phyloP scores from a whole-genome alignment of 2,329 filamentous ascomycete species.

The Diaporthe sp. region DNA sequence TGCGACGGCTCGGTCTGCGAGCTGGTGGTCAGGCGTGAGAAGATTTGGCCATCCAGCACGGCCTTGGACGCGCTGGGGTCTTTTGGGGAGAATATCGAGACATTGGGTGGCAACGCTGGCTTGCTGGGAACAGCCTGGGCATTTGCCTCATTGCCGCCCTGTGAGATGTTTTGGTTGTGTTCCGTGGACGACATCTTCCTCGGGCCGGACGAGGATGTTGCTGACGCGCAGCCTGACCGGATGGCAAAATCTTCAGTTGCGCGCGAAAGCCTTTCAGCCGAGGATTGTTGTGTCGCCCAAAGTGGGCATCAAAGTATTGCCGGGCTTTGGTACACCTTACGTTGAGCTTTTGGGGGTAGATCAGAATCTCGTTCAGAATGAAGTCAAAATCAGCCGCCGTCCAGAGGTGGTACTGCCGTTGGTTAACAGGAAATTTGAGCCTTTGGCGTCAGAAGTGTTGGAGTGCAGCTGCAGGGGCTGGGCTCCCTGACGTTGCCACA shows the following conservation, averaged over 20 bases:
- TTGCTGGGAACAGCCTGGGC: not conserved
- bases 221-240: not conserved
- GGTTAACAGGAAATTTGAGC: too few relatives aligned
- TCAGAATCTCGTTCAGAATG: not conserved
- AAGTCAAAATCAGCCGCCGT: not conserved
- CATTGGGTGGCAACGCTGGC: constrained; percentile 43
- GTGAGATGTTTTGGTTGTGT: too few relatives aligned
- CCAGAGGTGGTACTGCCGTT: not conserved
- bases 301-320: not conserved
- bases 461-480: not conserved
- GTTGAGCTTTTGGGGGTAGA: not conserved
- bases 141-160: not conserved
- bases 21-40: constrained; percentile 44
- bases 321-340: not conserved
- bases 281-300: not conserved
- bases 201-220: not conserved
- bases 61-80: constrained; percentile 35
- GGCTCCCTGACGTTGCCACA: not conserved
- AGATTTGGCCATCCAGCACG: constrained; percentile 42
- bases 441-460: not conserved
- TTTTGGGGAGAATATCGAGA: constrained; percentile 44
- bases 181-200: constrained; percentile 35
- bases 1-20: constrained; percentile 39
- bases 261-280: not conserved
- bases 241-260: constrained; percentile 19